A percentile compares a stretch with the other conserved stretches of the same genome.
phyloP scores from a whole-genome alignment of 169 alveolate genomes.

The Cryptosporidium sp. region DNA sequence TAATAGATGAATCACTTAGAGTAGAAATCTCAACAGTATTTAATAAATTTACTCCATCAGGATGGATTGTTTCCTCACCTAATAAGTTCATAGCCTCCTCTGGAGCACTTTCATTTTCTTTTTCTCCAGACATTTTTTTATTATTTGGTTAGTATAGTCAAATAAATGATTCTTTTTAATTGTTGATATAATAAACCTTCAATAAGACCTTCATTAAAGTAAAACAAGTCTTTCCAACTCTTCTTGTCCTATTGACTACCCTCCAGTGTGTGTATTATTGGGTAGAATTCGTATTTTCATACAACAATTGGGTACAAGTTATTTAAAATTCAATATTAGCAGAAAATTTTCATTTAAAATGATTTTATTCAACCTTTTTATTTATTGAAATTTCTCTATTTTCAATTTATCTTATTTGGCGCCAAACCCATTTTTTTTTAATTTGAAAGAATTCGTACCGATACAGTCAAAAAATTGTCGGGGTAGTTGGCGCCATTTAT shows the following conservation, averaged over 20 bases:
- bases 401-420: neutral
- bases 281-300: neutral
- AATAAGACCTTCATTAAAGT: neutral
- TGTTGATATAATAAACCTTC: neutral
- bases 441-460: neutral
- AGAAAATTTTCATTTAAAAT: neutral
- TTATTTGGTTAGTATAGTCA: neutral
- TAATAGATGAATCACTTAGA: constrained; percentile 30
- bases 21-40: constrained; percentile 60
- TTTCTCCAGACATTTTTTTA: constrained; percentile 1
- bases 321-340: neutral
- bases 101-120: constrained; percentile 34
- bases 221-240: neutral
- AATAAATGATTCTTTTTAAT: neutral
- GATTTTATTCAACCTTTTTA: neutral
- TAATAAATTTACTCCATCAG: constrained; percentile 30
- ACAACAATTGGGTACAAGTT: neutral
- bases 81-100: constrained; percentile 50
- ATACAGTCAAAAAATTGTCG: neutral
- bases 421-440: neutral
- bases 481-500: neutral
- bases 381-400: too few relatives aligned
- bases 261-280: neutral
- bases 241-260: neutral
- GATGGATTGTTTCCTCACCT: constrained; percentile 55